Conservation (phyloP, 306 rosid species). For the Citrullus colocynthis region DNA sequence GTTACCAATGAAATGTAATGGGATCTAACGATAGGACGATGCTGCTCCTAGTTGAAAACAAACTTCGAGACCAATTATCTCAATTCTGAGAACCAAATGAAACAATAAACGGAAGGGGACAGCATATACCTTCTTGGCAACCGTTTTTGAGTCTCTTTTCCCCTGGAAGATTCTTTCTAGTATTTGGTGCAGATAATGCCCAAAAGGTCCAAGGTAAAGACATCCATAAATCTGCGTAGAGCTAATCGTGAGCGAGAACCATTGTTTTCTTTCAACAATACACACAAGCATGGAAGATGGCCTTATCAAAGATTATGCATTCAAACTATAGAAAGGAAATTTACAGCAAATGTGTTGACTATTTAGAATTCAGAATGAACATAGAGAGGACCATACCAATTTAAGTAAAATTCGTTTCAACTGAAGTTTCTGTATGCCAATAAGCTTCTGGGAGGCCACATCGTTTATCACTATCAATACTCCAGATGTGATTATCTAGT, state of each 20-base stretch:
- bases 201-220: constrained; percentile 87
- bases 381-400: constrained; percentile 29
- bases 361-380: background rate
- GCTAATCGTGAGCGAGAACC: background rate
- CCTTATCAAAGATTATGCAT: background rate
- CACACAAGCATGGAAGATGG: background rate
- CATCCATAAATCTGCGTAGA: constrained; percentile 73
- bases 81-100: background rate
- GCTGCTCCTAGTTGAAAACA: background rate
- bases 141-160: constrained; percentile 78
- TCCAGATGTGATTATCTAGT: constrained; percentile 73
- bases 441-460: constrained; percentile 78
- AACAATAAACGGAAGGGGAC: background rate
- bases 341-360: background rate
- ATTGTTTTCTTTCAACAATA: background rate
- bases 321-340: background rate
- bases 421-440: constrained; percentile 75
- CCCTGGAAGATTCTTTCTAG: constrained; percentile 87
- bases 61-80: background rate
- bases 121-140: constrained; percentile 61
- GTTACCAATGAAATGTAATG: background rate
- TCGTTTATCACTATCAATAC: constrained; percentile 72
- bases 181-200: constrained; percentile 54
- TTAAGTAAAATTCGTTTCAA: constrained; percentile 60
- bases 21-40: background rate